Conservation (phyloP, 78 protist genomes). For the Diacronema lutheri region DNA sequence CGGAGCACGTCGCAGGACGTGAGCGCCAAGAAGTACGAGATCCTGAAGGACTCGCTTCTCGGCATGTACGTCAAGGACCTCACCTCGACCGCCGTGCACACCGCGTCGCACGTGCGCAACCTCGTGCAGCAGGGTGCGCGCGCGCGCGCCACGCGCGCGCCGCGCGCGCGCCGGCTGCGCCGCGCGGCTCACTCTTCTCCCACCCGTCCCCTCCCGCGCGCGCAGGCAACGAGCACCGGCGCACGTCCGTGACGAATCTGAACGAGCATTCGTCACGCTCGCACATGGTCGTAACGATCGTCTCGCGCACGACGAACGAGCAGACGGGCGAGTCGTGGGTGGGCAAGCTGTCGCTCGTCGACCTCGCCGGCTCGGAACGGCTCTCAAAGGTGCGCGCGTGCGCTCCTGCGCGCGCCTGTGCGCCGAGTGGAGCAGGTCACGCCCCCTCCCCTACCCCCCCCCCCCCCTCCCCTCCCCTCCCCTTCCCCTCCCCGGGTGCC, state of each 20-base stretch:
- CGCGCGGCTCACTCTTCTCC: too few species aligned
- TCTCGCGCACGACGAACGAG: background rate
- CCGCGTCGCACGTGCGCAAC: background rate
- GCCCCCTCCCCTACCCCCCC: too few species aligned
- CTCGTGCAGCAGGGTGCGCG: background rate
- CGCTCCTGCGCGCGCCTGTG: background rate
- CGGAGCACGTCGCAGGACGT: background rate
- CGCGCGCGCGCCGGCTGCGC: too few species aligned
- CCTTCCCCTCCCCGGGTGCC: too few species aligned
- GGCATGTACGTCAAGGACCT: background rate
- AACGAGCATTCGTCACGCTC: slow-evolving; percentile 58
- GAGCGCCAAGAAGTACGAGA: background rate
- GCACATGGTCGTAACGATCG: slow-evolving; percentile 54
- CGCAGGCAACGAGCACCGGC: slow-evolving; percentile 32
- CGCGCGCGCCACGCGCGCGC: too few species aligned
- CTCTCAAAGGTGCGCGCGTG: background rate
- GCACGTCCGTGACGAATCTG: slow-evolving; percentile 33
- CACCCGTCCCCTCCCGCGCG: background rate
- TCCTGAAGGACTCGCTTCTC: background rate
- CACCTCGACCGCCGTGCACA: background rate
- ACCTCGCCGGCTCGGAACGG: slow-evolving; percentile 86
- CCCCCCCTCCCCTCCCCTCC: too few species aligned
- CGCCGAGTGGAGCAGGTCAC: too few species aligned
- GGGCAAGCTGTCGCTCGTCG: slow-evolving; percentile 67
- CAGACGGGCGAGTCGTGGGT: background rate